Evolutionary conservation across 176 grass and related monocot genomes (phyloP), one percentile per base, ranked within the genome.

Genomic region (Dactylis glomerata): DNA sequence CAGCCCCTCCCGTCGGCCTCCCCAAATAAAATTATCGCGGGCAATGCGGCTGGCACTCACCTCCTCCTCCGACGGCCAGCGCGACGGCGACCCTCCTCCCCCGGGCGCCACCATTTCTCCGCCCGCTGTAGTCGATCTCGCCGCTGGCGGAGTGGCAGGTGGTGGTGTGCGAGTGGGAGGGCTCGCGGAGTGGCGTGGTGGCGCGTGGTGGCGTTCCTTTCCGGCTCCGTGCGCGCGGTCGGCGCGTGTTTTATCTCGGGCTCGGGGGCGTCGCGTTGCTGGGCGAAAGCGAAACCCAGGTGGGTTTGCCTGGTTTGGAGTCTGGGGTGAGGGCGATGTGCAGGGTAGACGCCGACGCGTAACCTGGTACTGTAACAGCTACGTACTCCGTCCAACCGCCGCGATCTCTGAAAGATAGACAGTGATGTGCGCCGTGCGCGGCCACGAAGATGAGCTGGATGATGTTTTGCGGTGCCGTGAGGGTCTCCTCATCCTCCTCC

Each of bases 11-110:
- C 45, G 8, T 10, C 9, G 3, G 4, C 15, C 84, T 31, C 26
- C 20, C 31, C 17, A 24, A 6, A 1, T 17, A 7, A 19, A 11
- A 4, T 28, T 31, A 10, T 66, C 77, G 50, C 31, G 41, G 17
- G 73, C 79, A 85, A 85, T 88, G 82, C 78, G 36, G 64, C 23
- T 17, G 19, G 24, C 24, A 16, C 78, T 90, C 83, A 92, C 91
- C 87, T 92, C 91, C 16, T 55, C 87, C 70, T 45, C 81, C 76
- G 70, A 26, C 23, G 91, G 91, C 91, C 91, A 92, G 36, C 78
- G 74, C 65, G 78, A 36, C 33, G 75, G 38, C 63, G 59, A 2
- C 32, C 83, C 80, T 68, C 68, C 76, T 34, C 57, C 83, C 4
- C 52, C 76, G 9, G 91, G 64, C 54, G 64, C 87, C 68, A 84